Evolutionary conservation across 108 stramenopile species (phyloP), one percentile per base, ranked within the genome.

Genomic region (Aurantiochytrium sp.): DNA sequence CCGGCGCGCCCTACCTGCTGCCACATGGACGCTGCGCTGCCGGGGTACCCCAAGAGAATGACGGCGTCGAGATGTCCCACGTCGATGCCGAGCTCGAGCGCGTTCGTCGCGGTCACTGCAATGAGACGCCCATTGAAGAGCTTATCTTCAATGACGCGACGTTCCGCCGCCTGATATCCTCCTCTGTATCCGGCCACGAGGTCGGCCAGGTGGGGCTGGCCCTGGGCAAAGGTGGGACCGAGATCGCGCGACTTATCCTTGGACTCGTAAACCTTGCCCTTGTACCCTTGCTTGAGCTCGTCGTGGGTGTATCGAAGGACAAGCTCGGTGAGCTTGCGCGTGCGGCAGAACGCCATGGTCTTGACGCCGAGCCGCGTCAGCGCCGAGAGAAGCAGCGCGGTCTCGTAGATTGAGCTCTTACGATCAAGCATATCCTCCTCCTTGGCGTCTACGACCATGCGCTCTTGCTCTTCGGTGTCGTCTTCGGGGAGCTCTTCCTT

Each of bases 1-100:
- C 98, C 98, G 5, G 98, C 96, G 50, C 98, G 90, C n/a, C 98
- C 98, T 22, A 96, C 93, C 87, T 98, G 97, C 88, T 98, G 98
- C 88, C 96, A 89, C 59, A 97, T 68, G 53, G 94, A 95, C 19
- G 91, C 91, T 48, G 89, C 86, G 8, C 91, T 91, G 4, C 94
- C 93, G 30, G 96, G 96, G 88, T 95, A 96, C 3, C 97, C 98
- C 65, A 97, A 92, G 68, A 98, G 98, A 37, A 99, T 68, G 4
- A 97, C 97, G 8, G 96, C 88, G 68, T 97, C 96, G 5, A 99
- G 93, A 21, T 53, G 34, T 30, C 98, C 98, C 52, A 99, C 94
- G 90, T 99, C 97, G 17, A 99, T 94, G 30, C 98, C 98, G 0
- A 98, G 91, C 89, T 98, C 98, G n/a, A 98, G 92, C 2, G 98